A percentile compares a stretch with the other conserved stretches of the same genome.
phyloP scores from a whole-genome alignment of 441 rosid species.

The Populus hybrid region DNA sequence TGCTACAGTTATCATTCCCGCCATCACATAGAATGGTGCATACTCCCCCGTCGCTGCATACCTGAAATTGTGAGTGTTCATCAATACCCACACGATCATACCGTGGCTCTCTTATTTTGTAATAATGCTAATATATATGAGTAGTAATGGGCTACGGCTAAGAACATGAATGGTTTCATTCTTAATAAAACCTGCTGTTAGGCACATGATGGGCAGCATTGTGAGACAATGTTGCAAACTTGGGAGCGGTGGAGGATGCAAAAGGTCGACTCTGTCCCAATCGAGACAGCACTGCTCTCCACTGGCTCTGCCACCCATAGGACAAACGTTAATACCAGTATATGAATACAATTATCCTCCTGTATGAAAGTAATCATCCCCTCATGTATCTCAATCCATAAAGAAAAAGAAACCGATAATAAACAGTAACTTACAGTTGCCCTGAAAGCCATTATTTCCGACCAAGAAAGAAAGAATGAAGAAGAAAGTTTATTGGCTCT shows the following conservation, averaged over 20 bases:
- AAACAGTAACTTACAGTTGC: neutral
- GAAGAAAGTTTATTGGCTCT: neutral
- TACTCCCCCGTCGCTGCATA: conserved; percentile 17
- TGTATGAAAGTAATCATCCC: neutral
- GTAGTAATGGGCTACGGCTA: neutral
- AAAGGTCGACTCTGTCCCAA: neutral
- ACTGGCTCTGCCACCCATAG: neutral
- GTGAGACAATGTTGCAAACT: neutral
- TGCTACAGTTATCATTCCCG: conserved; percentile 18
- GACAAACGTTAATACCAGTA: neutral
- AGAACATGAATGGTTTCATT: neutral
- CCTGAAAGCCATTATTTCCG: conserved; percentile 3
- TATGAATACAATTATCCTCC: neutral
- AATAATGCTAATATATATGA: neutral
- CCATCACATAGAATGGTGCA: conserved; percentile 22
- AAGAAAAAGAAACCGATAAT: neutral
- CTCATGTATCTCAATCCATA: neutral
- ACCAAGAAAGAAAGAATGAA: neutral
- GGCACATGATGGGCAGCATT: neutral
- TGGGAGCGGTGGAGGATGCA: conserved; percentile 7
- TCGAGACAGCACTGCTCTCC: conserved; percentile 2
- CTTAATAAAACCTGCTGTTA: neutral
- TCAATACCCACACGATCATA: neutral
- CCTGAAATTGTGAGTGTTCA: neutral
- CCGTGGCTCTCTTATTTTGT: neutral